phyloP scores from a whole-genome alignment of 78 protist genomes.

The Blattamonas nauphoetae region DNA sequence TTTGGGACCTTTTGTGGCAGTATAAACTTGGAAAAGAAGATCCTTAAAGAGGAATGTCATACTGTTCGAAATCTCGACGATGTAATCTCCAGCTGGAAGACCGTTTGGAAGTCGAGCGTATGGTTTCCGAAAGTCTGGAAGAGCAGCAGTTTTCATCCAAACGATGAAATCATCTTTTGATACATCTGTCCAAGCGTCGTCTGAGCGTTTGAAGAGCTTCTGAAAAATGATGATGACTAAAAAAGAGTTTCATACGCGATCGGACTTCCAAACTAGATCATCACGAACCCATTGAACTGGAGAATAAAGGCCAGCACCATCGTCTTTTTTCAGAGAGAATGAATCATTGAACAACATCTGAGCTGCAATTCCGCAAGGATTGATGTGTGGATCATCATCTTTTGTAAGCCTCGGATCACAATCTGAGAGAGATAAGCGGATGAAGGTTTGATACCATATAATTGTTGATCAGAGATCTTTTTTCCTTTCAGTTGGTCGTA shows the following conservation, averaged over 20 bases:
- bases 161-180: constrained; percentile 75
- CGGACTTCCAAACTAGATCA: no score
- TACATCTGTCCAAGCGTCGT: constrained; percentile 25
- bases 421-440: not conserved
- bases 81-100: constrained; percentile 46
- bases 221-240: no score
- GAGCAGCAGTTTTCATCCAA: constrained; percentile 89
- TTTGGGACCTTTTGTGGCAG: constrained; percentile 75
- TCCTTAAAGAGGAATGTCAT: not conserved
- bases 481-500: constrained; percentile 4
- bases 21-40: constrained; percentile 29
- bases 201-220: not conserved
- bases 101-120: constrained; percentile 43
- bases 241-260: no score
- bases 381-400: not conserved
- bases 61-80: constrained; percentile 12
- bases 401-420: not conserved
- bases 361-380: not conserved
- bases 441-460: not conserved
- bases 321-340: not conserved
- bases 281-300: no score
- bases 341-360: not conserved
- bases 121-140: constrained; percentile 85
- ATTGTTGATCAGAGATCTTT: not conserved
- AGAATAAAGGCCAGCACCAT: no score